Base-by-base conservation (phyloP, 805 yeast species). In the Scheffersomyces amazonensis region DNA sequence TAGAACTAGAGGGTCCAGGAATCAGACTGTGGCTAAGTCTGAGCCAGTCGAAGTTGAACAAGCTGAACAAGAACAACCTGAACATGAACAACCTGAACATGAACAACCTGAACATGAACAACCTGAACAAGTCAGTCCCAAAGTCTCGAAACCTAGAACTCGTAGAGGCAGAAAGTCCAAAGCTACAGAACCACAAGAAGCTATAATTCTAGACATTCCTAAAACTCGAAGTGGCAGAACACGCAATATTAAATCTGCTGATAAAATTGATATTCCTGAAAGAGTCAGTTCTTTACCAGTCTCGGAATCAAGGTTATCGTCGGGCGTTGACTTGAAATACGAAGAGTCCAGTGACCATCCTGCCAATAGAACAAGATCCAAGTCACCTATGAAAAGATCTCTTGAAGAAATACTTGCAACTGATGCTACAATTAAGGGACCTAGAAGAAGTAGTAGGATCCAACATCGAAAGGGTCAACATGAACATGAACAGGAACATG, bases 321-420 rank as follows among this genome's bases (percentile, higher is more conserved):
- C n/a, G n/a, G n/a, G n/a, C n/a, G 16, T 5, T 31, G 13, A 13
- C 13, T 24, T 37, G 36, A 8, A 24, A 24, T 24, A 10, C 5
- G n/a, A 24, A 5, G 13, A 7, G 50, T 46, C 48, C 44, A 50
- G 9, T 16, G 65, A 58, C 34, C 48, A 41, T 12, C 66, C 66
- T 4, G 60, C 68, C 4, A 40, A 41, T 31, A 39, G 69, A 29
- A 63, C 69, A 1, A 43, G 69, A 32, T 61, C 66, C 8, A 60
- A 58, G 44, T 62, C 68, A 2, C 69, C 69, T 4, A 35, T 62
- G 38, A 63, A 62, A 39, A 47, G 53, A 40, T 48, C 54, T 28
- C 36, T 53, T 33, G 34, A 41, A 23, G 55, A 56, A 33, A 37
- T 60, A 3, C 19, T 52, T 15, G 46, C 40, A 8, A 42, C 39